These are phyloP conservation scores for Eimeria zaria DNA, from an alignment of 169 alveolate species.

Conservation along the genomic window DNA sequence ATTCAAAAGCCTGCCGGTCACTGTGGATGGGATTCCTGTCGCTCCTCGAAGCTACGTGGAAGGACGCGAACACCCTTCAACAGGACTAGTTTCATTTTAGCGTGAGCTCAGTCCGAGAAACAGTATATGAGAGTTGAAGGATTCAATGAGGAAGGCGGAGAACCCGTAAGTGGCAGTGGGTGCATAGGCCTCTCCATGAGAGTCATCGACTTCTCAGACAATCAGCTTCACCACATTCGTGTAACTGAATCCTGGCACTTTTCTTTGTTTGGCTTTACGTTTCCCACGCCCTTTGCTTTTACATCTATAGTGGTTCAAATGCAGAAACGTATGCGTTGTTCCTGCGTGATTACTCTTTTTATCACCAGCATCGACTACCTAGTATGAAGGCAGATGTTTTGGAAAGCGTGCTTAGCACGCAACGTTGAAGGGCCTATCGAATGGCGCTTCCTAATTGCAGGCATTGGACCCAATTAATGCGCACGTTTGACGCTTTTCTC, in stretches of 20 bases:
- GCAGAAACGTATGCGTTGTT: background rate
- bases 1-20: background rate
- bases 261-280: background rate
- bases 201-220: background rate
- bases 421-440: background rate
- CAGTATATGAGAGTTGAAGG: background rate
- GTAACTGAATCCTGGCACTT: background rate
- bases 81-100: background rate
- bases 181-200: background rate
- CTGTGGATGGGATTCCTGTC: background rate
- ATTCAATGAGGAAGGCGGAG: background rate
- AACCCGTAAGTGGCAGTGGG: background rate
- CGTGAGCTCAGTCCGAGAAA: too few relatives aligned
- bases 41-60: background rate
- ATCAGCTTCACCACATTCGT: background rate
- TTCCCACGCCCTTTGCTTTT: background rate
- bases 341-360: too few relatives aligned
- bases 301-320: background rate
- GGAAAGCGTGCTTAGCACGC: background rate
- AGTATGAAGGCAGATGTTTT: background rate
- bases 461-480: background rate
- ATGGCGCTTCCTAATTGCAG: background rate
- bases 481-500: background rate
- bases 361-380: background rate
- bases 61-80: background rate